A percentile compares a stretch with the other conserved stretches of the same genome.
Conservation (phyloP, 495 filamentous ascomycete genomes). For the Oidiodendron maius region DNA sequence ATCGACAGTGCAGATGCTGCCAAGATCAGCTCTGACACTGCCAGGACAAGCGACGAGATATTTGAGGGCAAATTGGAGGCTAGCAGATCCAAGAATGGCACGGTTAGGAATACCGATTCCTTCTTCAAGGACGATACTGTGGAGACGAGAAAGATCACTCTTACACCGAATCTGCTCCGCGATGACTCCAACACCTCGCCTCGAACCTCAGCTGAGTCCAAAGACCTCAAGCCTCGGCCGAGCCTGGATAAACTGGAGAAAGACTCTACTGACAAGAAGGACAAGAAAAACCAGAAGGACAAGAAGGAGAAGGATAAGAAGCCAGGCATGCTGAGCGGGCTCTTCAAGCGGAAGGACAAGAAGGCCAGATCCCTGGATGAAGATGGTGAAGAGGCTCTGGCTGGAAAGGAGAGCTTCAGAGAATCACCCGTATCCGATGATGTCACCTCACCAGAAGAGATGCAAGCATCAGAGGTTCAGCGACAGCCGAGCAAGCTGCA, state of each 20-base stretch:
- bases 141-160: slow-evolving; percentile 94
- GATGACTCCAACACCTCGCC: slow-evolving; percentile 65
- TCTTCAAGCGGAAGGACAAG: slow-evolving; percentile 95
- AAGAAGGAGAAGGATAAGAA: slow-evolving; percentile 92
- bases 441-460: slow-evolving; percentile 16
- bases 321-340: slow-evolving; percentile 80
- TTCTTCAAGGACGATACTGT: slow-evolving; percentile 96
- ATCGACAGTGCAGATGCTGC: slow-evolving; percentile 8
- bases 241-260: slow-evolving; percentile 55
- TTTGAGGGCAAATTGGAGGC: slow-evolving; percentile 51
- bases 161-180: slow-evolving; percentile 90
- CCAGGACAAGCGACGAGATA: slow-evolving; percentile 60
- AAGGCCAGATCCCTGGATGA: slow-evolving; percentile 47
- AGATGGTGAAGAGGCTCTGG: slow-evolving; percentile 34
- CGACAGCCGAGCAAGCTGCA: slow-evolving; percentile 68
- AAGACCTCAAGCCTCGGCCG: slow-evolving; percentile 48
- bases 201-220: slow-evolving; percentile 53
- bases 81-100: slow-evolving; percentile 75
- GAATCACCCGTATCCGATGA: slow-evolving; percentile 23
- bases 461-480: slow-evolving; percentile 31
- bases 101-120: slow-evolving; percentile 81
- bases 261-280: slow-evolving; percentile 37
- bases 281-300: slow-evolving; percentile 52
- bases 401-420: slow-evolving; percentile 28
- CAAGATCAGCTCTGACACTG: slow-evolving; percentile 26